phyloP scores from a whole-genome alignment of 805 yeast species.

The Hanseniaspora pseudoguilliermondii region DNA sequence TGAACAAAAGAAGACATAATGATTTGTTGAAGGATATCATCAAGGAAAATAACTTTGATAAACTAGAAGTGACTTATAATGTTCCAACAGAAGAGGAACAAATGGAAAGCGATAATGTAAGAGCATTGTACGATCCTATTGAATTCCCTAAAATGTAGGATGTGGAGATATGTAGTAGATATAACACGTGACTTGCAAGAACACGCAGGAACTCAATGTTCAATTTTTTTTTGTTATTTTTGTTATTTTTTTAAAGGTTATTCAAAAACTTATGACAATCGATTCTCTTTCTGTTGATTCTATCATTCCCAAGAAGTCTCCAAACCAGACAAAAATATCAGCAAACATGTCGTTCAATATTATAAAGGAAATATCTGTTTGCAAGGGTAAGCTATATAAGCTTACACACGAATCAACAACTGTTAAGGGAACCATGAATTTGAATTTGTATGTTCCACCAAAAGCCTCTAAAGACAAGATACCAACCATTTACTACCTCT shows the following conservation, averaged over 20 bases:
- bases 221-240: no score
- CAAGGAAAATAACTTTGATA: conserved; percentile 45
- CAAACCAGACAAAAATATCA: not conserved
- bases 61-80: conserved; percentile 41
- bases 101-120: conserved; percentile 40
- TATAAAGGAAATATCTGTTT: conserved; percentile 27
- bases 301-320: no score
- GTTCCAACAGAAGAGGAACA: conserved; percentile 54
- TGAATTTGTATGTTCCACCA: conserved; percentile 68
- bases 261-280: no score
- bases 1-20: conserved; percentile 71
- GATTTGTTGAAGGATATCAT: conserved; percentile 30
- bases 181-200: not conserved
- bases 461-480: conserved; percentile 23
- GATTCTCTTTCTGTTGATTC: no score
- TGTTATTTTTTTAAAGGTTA: not conserved
- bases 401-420: conserved; percentile 56
- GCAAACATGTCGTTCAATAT: not conserved
- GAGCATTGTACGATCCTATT: conserved; percentile 60
- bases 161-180: not conserved
- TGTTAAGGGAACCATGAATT: conserved; percentile 64
- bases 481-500: conserved; percentile 68
- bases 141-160: conserved; percentile 34
- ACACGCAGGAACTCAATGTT: no score
- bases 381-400: conserved; percentile 67